Percentiles rank a stretch among this genome's conserved stretches.
phyloP scores from a whole-genome alignment of 768 basidiomycete species.

The Psilocybe cubensis region DNA sequence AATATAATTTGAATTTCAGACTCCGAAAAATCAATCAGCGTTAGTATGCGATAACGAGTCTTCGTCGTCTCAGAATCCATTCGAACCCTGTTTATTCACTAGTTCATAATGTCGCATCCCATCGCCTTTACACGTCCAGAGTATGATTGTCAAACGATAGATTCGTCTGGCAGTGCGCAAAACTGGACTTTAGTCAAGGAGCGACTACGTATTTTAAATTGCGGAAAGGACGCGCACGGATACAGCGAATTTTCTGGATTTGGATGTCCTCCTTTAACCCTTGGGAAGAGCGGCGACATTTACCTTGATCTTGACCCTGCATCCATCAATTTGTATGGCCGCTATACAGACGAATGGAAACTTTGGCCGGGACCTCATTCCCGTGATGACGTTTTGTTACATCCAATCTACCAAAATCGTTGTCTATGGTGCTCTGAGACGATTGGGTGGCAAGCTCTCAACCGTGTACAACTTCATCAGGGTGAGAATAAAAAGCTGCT shows the following conservation, averaged over 20 bases:
- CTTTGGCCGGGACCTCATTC: slow-evolving; percentile 11
- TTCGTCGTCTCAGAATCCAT: too few relatives aligned
- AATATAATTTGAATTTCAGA: too few relatives aligned
- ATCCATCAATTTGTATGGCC: slow-evolving; percentile 9
- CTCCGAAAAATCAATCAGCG: too few relatives aligned
- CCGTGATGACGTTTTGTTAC: background rate
- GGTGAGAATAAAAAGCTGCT: background rate
- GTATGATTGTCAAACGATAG: background rate
- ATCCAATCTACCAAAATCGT: background rate
- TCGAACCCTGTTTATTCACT: too few relatives aligned
- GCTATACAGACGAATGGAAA: slow-evolving; percentile 13
- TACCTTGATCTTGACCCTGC: slow-evolving; percentile 15
- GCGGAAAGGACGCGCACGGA: background rate
- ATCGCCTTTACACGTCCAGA: background rate
- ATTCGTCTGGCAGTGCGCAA: background rate
- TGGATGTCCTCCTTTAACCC: slow-evolving; percentile 3
- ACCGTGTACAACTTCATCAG: background rate
- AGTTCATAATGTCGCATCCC: background rate
- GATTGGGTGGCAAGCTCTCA: background rate
- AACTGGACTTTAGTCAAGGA: background rate
- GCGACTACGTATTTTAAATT: background rate
- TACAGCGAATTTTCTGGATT: slow-evolving; percentile 13
- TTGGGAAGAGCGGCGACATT: slow-evolving; percentile 13
- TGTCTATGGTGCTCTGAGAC: background rate
- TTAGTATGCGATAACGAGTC: too few relatives aligned